These are phyloP conservation scores for Astrephomene gubernaculifera DNA, from an alignment of 139 green algal species.

Conservation along the genomic window DNA sequence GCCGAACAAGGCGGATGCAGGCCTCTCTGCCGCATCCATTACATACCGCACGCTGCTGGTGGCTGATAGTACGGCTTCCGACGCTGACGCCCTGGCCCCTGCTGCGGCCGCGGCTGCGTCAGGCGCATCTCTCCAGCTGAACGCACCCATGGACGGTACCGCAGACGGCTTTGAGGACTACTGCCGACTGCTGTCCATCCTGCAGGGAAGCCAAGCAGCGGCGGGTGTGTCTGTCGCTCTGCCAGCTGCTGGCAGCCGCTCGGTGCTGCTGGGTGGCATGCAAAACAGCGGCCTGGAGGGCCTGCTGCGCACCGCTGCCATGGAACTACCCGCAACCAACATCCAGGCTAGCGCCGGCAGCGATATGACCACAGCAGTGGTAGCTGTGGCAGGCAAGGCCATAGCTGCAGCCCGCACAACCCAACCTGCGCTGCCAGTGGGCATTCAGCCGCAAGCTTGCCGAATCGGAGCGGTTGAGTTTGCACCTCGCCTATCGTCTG, in stretches of 20 bases:
- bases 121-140: not conserved
- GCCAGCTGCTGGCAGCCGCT: not conserved
- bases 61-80: not conserved
- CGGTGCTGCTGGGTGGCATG: not conserved
- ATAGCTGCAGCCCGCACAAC: not conserved
- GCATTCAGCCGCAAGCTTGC: not conserved
- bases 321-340: not conserved
- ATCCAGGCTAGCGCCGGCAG: not conserved
- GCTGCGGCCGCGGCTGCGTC: not conserved
- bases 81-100: not conserved
- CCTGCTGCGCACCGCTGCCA: slow-evolving; percentile 24
- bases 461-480: not conserved
- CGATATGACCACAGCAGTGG: not conserved
- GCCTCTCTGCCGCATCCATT: not conserved
- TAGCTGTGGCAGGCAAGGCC: not conserved
- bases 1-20: no score
- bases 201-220: not conserved
- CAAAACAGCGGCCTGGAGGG: slow-evolving; percentile 7
- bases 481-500: not conserved
- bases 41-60: not conserved
- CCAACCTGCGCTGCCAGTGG: not conserved
- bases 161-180: no score
- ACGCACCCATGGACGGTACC: no score
- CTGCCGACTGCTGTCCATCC: not conserved
- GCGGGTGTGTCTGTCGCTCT: not conserved